phyloP scores from a whole-genome alignment of 495 filamentous ascomycete species.

The Aspergillus asperescens region DNA sequence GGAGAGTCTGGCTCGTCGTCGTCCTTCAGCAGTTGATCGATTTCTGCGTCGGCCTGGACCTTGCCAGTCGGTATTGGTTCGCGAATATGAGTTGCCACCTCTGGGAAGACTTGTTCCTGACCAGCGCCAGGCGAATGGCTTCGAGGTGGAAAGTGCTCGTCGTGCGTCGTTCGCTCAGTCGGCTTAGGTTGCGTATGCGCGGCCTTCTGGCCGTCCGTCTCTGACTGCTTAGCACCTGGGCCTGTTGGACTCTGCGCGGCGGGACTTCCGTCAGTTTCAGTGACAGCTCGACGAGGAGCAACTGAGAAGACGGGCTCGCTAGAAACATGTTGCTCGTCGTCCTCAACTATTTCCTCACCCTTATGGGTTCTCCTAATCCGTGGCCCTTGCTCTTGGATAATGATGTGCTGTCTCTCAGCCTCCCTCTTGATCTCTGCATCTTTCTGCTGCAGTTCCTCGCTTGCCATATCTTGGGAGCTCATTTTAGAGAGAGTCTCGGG shows the following conservation, averaged over 20 bases:
- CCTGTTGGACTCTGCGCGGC: slow-evolving; percentile 31
- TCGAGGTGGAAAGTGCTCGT: slow-evolving; percentile 21
- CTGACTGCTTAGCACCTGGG: slow-evolving; percentile 23
- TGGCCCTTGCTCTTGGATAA: slow-evolving; percentile 76
- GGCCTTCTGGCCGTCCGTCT: slow-evolving; percentile 19
- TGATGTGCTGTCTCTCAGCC: slow-evolving; percentile 80
- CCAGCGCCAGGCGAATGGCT: slow-evolving; percentile 34
- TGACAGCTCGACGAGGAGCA: slow-evolving; percentile 32
- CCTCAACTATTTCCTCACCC: slow-evolving; percentile 84
- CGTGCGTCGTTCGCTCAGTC: slow-evolving; percentile 15
- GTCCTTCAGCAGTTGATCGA: slow-evolving; percentile 83
- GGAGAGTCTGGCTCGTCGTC: slow-evolving; percentile 79
- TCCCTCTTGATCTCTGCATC: slow-evolving; percentile 68
- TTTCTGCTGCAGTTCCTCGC: slow-evolving; percentile 78
- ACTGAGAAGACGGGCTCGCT: slow-evolving; percentile 48
- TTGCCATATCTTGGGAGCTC: slow-evolving; percentile 83
- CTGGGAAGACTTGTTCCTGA: slow-evolving; percentile 42
- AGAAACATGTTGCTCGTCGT: slow-evolving; percentile 46
- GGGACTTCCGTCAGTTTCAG: slow-evolving; percentile 37
- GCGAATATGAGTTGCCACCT: slow-evolving; percentile 37
- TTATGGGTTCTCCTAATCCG: slow-evolving; percentile 89
- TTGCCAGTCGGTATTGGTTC: slow-evolving; percentile 37
- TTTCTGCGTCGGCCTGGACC: slow-evolving; percentile 74
- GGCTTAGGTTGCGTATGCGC: slow-evolving; percentile 43
- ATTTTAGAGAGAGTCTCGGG: slow-evolving; percentile 73